Conservation (phyloP, 352 stramenopile genomes). For the Thalassiosira allenii region DNA sequence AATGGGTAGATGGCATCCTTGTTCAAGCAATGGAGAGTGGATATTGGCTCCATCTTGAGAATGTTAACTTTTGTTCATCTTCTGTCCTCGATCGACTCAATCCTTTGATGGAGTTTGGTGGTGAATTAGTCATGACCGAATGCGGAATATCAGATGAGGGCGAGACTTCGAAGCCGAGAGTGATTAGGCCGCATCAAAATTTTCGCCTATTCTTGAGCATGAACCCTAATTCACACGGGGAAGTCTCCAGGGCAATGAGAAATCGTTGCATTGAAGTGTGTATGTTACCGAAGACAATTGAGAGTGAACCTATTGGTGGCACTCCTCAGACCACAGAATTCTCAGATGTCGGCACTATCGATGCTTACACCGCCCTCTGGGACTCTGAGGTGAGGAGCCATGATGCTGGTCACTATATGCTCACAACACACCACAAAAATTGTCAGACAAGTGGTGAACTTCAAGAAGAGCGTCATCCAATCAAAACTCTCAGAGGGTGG, state of each 20-base stretch:
- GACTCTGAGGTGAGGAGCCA: constrained; percentile 56
- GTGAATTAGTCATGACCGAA: constrained; percentile 98
- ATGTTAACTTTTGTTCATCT: constrained; percentile 99
- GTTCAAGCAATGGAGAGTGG: constrained; percentile 97
- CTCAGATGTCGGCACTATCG: constrained; percentile 49
- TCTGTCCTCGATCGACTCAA: constrained; percentile 99
- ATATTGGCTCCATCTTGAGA: constrained; percentile 99
- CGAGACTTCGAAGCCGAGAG: constrained; percentile 90
- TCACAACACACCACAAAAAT: constrained; percentile 56
- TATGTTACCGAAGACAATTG: constrained; percentile 60
- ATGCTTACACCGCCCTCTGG: constrained; percentile 60
- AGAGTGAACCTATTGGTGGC: too few species aligned
- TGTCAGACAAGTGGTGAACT: constrained; percentile 45
- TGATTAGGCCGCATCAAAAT: constrained; percentile 96
- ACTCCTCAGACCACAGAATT: constrained; percentile 10
- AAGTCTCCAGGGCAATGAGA: constrained; percentile 99
- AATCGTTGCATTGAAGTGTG: constrained; percentile 99
- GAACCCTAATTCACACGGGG: constrained; percentile 92
- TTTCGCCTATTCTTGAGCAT: constrained; percentile 99
- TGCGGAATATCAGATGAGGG: constrained; percentile 94
- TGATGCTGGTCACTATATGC: constrained; percentile 51
- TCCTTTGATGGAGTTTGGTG: constrained; percentile 97
- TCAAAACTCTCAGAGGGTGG: constrained; percentile 67
- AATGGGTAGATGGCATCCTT: constrained; percentile 98
- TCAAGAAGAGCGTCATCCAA: constrained; percentile 57